phyloP scores from a whole-genome alignment of 768 basidiomycete genomes.

The Megacollybia marginata region DNA sequence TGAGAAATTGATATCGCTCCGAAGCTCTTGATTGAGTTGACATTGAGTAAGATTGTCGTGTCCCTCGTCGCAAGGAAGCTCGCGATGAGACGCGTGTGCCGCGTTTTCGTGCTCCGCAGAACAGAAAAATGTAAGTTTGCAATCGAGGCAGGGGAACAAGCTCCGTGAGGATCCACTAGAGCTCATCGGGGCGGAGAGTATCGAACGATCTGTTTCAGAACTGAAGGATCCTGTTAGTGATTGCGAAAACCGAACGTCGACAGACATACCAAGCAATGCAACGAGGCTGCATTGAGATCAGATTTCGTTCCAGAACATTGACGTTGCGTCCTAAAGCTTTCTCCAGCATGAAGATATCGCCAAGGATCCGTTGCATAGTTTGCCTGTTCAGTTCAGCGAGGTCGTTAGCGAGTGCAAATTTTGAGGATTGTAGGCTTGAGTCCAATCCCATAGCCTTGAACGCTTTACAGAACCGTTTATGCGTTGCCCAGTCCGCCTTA shows the following conservation, averaged over 20 bases:
- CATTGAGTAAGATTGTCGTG: constrained; percentile 21
- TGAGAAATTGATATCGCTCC: constrained; percentile 14
- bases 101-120: constrained; percentile 17
- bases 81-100: constrained; percentile 12
- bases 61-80: constrained; percentile 13
- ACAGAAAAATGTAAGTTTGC: constrained; percentile 22
- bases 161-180: constrained; percentile 1
- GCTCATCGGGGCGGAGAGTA: constrained; percentile 14
- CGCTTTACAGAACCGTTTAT: constrained; percentile 26
- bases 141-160: constrained; percentile 17
- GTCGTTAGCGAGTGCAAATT: constrained; percentile 8
- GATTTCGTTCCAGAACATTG: constrained; percentile 15
- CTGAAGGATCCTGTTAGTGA: constrained; percentile 4
- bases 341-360: constrained; percentile 4
- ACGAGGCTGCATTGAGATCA: constrained; percentile 20
- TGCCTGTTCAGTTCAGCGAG: constrained; percentile 7
- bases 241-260: background rate
- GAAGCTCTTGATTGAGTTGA: constrained; percentile 17
- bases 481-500: constrained; percentile 22
- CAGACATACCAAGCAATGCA: constrained; percentile 22
- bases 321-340: constrained; percentile 10
- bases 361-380: constrained; percentile 6
- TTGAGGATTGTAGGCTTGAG: constrained; percentile 1
- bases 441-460: constrained; percentile 14
- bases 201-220: constrained; percentile 17